Percentiles rank a stretch among this genome's conserved stretches.
These are phyloP conservation scores for Phaeotremella skinneri DNA, from an alignment of 768 basidiomycete genomes.

Conservation along the genomic window DNA sequence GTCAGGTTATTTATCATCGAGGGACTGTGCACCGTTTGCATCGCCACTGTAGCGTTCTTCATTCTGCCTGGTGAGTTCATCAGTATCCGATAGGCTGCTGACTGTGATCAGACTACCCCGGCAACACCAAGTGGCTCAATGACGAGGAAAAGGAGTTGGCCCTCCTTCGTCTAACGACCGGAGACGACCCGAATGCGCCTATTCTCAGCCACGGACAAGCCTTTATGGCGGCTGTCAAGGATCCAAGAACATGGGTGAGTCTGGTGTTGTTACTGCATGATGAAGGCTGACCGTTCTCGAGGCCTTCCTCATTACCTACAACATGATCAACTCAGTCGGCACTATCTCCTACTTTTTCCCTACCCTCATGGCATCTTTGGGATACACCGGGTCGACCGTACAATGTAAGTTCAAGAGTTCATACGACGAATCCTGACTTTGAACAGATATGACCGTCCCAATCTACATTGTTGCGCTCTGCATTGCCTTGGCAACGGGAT, in stretches of 20 bases:
- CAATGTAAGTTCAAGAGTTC: conserved; percentile 33
- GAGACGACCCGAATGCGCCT: conserved; percentile 11
- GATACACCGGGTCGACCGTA: conserved; percentile 40
- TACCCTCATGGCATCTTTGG: conserved; percentile 41
- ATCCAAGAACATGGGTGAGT: conserved; percentile 46
- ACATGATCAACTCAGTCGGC: conserved; percentile 37
- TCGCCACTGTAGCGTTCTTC: conserved; percentile 38
- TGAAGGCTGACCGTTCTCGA: background rate
- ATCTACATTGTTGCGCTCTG: conserved; percentile 47
- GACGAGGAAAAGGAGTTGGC: conserved; percentile 38
- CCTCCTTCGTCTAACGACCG: conserved; percentile 30
- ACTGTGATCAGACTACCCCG: conserved; percentile 39
- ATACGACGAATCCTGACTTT: conserved; percentile 5
- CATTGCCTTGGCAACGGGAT: conserved; percentile 36
- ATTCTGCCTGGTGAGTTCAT: conserved; percentile 36
- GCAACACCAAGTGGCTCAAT: conserved; percentile 43
- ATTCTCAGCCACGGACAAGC: conserved; percentile 38
- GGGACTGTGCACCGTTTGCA: conserved; percentile 39
- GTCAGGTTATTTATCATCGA: conserved; percentile 50
- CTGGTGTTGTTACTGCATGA: background rate
- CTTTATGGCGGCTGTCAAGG: conserved; percentile 41
- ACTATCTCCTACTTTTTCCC: conserved; percentile 52
- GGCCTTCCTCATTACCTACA: conserved; percentile 42
- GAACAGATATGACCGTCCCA: conserved; percentile 50
- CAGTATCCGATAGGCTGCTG: background rate